phyloP scores from a whole-genome alignment of 208 protist species.

The Trichomonas vaginalis region DNA sequence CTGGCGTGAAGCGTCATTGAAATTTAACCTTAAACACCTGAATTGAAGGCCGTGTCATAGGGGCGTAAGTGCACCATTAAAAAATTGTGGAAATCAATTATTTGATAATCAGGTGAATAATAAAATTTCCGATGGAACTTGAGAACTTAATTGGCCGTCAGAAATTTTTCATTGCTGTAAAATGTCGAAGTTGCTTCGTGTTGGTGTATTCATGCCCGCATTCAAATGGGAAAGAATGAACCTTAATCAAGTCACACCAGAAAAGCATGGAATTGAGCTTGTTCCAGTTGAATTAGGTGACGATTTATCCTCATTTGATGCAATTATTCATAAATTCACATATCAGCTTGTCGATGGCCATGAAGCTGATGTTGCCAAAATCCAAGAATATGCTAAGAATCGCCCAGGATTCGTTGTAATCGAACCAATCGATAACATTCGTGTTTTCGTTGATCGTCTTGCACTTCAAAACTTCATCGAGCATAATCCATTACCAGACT shows the following conservation, averaged over 20 bases:
- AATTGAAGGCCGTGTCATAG: too few species aligned
- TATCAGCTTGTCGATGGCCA: neutral
- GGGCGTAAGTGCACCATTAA: too few species aligned
- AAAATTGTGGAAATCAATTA: too few species aligned
- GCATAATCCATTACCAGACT: neutral
- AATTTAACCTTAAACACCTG: too few species aligned
- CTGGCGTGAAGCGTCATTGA: too few species aligned
- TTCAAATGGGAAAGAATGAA: slow-evolving; percentile 20
- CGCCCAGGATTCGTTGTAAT: neutral
- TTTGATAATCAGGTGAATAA: too few species aligned
- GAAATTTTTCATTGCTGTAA: too few species aligned
- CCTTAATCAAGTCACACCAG: neutral
- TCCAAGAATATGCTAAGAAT: neutral
- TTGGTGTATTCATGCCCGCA: neutral
- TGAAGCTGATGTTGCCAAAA: neutral
- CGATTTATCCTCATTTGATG: neutral
- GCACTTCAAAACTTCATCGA: neutral
- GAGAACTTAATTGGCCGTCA: too few species aligned
- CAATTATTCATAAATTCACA: slow-evolving; percentile 9
- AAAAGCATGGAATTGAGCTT: neutral
- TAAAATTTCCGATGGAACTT: too few species aligned
- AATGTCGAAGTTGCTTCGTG: neutral
- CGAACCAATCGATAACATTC: neutral
- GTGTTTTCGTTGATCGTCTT: neutral
- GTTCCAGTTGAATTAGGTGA: neutral